Conservation (phyloP, 2,329 filamentous ascomycete genomes). For the Xylariaceae sp. region DNA sequence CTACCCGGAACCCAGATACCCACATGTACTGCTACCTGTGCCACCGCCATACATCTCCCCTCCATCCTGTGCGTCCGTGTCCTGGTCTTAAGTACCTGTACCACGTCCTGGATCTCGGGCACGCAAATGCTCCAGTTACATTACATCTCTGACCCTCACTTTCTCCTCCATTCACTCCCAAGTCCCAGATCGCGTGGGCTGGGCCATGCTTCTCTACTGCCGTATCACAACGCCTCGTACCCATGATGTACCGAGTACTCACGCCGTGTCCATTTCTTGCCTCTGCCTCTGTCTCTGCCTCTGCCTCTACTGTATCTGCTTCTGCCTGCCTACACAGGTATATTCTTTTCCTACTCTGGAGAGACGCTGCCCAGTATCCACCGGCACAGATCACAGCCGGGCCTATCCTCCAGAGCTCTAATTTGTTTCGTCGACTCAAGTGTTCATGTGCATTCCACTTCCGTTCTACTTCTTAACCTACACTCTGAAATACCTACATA, state of each 20-base stretch:
- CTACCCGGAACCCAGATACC: background rate
- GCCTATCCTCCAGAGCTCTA: slow-evolving; percentile 1
- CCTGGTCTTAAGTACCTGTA: slow-evolving; percentile 4
- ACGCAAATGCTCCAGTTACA: slow-evolving; percentile 12
- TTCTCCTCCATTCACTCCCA: slow-evolving; percentile 10
- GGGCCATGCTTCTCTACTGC: slow-evolving; percentile 15
- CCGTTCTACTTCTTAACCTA: slow-evolving; percentile 6
- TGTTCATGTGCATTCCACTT: slow-evolving; percentile 8
- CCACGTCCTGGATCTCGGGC: slow-evolving; percentile 3
- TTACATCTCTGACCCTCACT: background rate
- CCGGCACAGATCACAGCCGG: slow-evolving; percentile 11
- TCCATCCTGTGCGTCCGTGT: slow-evolving; percentile 2
- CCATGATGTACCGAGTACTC: slow-evolving; percentile 22
- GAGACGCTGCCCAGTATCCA: slow-evolving; percentile 7
- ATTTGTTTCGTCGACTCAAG: slow-evolving; percentile 9
- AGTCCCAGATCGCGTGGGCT: slow-evolving; percentile 18
- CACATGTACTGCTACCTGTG: slow-evolving; percentile 14
- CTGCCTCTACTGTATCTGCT: background rate
- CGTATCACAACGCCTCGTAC: slow-evolving; percentile 27
- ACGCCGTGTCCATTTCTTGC: background rate
- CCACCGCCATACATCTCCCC: slow-evolving; percentile 10
- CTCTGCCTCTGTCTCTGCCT: background rate
- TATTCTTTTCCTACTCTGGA: slow-evolving; percentile 1
- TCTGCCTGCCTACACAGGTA: background rate
- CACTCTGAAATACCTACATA: slow-evolving; percentile 6